A percentile compares a stretch with the other conserved stretches of the same genome.
Conservation (phyloP, 1,284 basidiomycete genomes). For the Leccinum pachyderme region DNA sequence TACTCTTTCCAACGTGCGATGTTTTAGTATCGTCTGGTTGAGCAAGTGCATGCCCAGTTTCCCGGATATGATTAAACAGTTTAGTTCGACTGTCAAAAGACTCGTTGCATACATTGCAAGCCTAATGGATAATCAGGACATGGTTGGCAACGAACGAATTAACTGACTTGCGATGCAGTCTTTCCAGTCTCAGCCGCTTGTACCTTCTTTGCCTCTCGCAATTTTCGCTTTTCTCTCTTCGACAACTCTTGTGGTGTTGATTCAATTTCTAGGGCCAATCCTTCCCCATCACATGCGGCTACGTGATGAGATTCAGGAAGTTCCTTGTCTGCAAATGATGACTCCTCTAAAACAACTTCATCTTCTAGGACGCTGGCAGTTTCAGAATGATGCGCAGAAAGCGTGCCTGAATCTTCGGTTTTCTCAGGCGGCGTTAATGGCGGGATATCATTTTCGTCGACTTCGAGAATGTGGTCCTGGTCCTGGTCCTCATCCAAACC, state of each 20-base stretch:
- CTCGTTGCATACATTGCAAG: constrained; percentile 73
- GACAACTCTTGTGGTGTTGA: constrained; percentile 56
- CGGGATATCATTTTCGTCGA: constrained; percentile 15
- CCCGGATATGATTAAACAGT: constrained; percentile 75
- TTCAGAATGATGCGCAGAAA: background rate
- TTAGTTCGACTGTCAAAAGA: constrained; percentile 74
- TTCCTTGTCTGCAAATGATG: background rate
- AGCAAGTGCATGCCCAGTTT: constrained; percentile 72
- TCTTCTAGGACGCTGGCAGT: background rate
- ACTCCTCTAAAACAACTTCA: constrained; percentile 2
- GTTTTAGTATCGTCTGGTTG: constrained; percentile 27
- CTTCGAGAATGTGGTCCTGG: constrained; percentile 8
- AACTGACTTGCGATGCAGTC: constrained; percentile 14
- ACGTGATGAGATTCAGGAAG: background rate
- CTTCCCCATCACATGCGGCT: background rate
- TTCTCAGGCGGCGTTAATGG: constrained; percentile 16
- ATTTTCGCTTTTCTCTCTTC: constrained; percentile 80
- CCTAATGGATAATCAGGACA: constrained; percentile 29
- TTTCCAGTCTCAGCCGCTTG: constrained; percentile 37
- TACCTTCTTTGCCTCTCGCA: constrained; percentile 77
- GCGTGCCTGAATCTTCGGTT: constrained; percentile 18
- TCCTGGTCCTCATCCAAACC: constrained; percentile 29
- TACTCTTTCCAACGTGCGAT: constrained; percentile 36
- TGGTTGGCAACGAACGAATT: background rate
- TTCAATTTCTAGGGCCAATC: constrained; percentile 23